These are phyloP conservation scores for Metschnikowia baotianmanensis DNA, from an alignment of 805 yeast genomes.

Conservation along the genomic window DNA sequence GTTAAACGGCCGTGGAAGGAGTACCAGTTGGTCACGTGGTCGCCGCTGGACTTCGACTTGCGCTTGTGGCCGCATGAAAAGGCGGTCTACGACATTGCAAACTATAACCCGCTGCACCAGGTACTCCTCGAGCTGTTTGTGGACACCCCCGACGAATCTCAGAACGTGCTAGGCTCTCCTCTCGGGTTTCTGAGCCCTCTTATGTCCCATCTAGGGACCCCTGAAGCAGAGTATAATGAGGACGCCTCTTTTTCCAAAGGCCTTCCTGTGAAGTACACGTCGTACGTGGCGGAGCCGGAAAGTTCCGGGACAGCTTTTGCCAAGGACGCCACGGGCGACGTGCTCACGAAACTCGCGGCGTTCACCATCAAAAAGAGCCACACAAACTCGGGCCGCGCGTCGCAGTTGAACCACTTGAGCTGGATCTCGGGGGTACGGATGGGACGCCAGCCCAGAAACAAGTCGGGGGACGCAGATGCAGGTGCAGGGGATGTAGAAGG, in stretches of 20 bases:
- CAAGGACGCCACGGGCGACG: slow-evolving; percentile 32
- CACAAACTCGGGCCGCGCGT: slow-evolving; percentile 33
- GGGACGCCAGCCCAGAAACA: slow-evolving; percentile 45
- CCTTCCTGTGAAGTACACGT: slow-evolving; percentile 24
- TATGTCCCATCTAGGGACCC: slow-evolving; percentile 5
- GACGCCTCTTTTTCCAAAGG: slow-evolving; percentile 3
- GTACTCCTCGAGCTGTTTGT: slow-evolving; percentile 19
- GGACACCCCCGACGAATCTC: neutral
- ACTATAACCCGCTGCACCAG: slow-evolving; percentile 37
- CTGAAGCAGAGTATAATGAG: slow-evolving; percentile 10
- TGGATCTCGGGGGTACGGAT: slow-evolving; percentile 94
- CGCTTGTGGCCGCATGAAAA: slow-evolving; percentile 69
- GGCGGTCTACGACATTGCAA: slow-evolving; percentile 34
- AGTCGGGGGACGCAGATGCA: slow-evolving; percentile 23
- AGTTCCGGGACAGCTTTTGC: slow-evolving; percentile 31
- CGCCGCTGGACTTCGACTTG: slow-evolving; percentile 75
- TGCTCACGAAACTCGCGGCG: slow-evolving; percentile 37
- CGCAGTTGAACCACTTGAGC: slow-evolving; percentile 64
- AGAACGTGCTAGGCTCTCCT: too few species aligned
- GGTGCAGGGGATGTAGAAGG: slow-evolving; percentile 74
- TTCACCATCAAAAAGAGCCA: slow-evolving; percentile 38
- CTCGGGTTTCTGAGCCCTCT: too few species aligned
- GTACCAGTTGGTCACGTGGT: slow-evolving; percentile 92
- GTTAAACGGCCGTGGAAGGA: slow-evolving; percentile 65
- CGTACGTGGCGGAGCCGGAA: slow-evolving; percentile 39